A percentile compares a stretch with the other conserved stretches of the same genome.
These are phyloP conservation scores for Alternaria consortialis DNA, from an alignment of 2,329 filamentous ascomycete genomes.

Conservation along the genomic window DNA sequence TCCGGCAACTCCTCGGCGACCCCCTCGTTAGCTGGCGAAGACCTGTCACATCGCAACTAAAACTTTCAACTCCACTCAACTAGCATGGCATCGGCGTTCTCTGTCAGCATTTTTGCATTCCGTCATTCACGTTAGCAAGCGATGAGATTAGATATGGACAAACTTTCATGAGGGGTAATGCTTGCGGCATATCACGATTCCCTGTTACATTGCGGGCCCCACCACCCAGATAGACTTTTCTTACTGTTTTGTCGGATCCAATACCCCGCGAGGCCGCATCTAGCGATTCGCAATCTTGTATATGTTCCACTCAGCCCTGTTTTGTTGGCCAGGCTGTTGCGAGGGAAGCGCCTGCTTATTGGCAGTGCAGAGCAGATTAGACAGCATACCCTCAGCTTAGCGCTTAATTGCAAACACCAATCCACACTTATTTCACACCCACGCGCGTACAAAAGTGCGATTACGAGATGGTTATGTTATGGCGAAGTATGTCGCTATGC, in stretches of 20 bases:
- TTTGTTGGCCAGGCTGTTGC: slow-evolving; percentile 26
- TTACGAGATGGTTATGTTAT: slow-evolving; percentile 45
- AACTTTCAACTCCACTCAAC: slow-evolving; percentile 18
- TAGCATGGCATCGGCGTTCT: slow-evolving; percentile 43
- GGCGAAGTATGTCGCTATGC: slow-evolving; percentile 15
- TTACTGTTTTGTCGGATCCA: slow-evolving; percentile 42
- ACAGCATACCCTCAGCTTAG: slow-evolving; percentile 41
- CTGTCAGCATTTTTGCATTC: slow-evolving; percentile 43
- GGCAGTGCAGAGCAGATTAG: slow-evolving; percentile 37
- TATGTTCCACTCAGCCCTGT: slow-evolving; percentile 40
- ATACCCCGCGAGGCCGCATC: slow-evolving; percentile 47
- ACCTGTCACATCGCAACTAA: slow-evolving; percentile 50
- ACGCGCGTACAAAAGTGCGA: slow-evolving; percentile 14
- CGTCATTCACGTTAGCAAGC: slow-evolving; percentile 45
- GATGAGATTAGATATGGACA: slow-evolving; percentile 44
- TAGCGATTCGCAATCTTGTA: slow-evolving; percentile 46
- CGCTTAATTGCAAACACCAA: slow-evolving; percentile 44
- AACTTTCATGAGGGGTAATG: slow-evolving; percentile 34
- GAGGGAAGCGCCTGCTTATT: slow-evolving; percentile 38
- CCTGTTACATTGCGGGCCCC: slow-evolving; percentile 27
- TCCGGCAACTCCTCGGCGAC: slow-evolving; percentile 81
- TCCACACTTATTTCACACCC: slow-evolving; percentile 22
- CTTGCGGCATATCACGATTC: slow-evolving; percentile 40
- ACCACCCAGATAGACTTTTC: slow-evolving; percentile 36
- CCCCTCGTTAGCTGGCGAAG: slow-evolving; percentile 76